Evolutionary conservation across 2,329 filamentous ascomycete genomes (phyloP).

Genomic region (Aureobasidium sp.): DNA sequence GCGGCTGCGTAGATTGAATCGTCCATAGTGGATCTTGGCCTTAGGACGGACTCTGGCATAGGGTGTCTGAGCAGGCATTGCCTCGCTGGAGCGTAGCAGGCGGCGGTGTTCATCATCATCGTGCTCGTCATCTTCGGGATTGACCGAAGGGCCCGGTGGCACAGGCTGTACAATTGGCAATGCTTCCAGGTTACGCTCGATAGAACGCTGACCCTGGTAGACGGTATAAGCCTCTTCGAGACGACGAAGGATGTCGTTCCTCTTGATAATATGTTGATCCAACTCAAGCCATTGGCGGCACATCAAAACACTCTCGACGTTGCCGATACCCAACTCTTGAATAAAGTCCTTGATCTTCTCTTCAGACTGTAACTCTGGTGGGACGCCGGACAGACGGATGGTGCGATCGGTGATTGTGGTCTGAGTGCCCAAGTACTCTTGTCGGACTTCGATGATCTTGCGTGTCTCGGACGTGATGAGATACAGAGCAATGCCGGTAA

Average conservation of each 20-base stretch:
- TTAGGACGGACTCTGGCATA: conserved; percentile 51
- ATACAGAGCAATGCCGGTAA: conserved; percentile 73
- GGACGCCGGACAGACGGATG: conserved; percentile 84
- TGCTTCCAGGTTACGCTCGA: conserved; percentile 39
- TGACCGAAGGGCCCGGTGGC: conserved; percentile 24
- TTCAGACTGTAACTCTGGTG: conserved; percentile 68
- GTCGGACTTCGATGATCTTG: conserved; percentile 74
- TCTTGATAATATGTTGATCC: conserved; percentile 62
- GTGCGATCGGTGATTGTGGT: conserved; percentile 95
- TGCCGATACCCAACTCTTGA: conserved; percentile 79
- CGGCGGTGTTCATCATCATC: conserved; percentile 48
- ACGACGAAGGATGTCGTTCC: conserved; percentile 57
- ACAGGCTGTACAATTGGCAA: conserved; percentile 43
- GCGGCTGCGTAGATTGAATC: conserved; percentile 60
- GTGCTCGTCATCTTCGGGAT: conserved; percentile 20
- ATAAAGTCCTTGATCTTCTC: conserved; percentile 77
- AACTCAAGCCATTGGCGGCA: conserved; percentile 81
- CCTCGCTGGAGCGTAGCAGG: conserved; percentile 44
- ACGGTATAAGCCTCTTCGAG: conserved; percentile 80
- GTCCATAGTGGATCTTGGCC: conserved; percentile 69
- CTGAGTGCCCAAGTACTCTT: conserved; percentile 87
- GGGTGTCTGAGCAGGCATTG: conserved; percentile 31
- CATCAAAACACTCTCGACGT: conserved; percentile 77
- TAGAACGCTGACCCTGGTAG: conserved; percentile 53
- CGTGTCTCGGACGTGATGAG: conserved; percentile 76